Evolutionary conservation across 495 filamentous ascomycete species (phyloP).

Genomic region (Podospora pseudoanserina): DNA sequence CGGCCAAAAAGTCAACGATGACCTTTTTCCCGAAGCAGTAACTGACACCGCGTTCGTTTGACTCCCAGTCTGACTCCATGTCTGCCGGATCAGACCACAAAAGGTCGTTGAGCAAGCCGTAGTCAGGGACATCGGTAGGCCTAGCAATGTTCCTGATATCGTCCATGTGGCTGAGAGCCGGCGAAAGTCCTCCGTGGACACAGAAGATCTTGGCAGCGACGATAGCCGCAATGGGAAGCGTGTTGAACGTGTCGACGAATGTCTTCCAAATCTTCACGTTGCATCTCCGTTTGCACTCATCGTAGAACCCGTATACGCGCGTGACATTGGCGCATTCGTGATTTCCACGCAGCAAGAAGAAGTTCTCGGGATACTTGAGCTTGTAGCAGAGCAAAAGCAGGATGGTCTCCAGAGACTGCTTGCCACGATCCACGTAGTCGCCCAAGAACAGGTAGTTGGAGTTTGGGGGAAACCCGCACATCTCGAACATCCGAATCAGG

Average conservation of each 20-base stretch:
- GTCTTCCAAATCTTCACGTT: constrained; percentile 99
- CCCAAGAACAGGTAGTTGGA: constrained; percentile 96
- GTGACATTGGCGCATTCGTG: constrained; percentile 99
- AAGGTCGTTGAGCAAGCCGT: constrained; percentile 91
- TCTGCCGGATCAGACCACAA: constrained; percentile 98
- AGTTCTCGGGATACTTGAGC: constrained; percentile 97
- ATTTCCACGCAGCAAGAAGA: constrained; percentile 94
- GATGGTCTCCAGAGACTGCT: constrained; percentile 96
- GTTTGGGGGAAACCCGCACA: constrained; percentile 94
- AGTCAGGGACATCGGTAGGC: constrained; percentile 96
- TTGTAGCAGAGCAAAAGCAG: constrained; percentile 96
- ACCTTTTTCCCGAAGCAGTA: constrained; percentile 99
- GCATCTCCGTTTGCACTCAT: constrained; percentile 96
- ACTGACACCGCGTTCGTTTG: constrained; percentile 94
- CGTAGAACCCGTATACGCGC: constrained; percentile 97
- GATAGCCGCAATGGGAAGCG: constrained; percentile 89
- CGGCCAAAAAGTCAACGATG: constrained; percentile 91
- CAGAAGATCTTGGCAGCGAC: constrained; percentile 99
- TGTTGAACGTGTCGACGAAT: constrained; percentile 97
- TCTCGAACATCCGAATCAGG: constrained; percentile 95
- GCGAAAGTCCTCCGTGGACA: constrained; percentile 93
- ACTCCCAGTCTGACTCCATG: constrained; percentile 97
- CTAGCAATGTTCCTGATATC: constrained; percentile 95
- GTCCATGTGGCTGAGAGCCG: constrained; percentile 91
- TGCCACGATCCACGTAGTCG: constrained; percentile 97